Evolutionary conservation across 495 filamentous ascomycete genomes (phyloP), one percentile per base, ranked within the genome.

Genomic region (Aspergillus bertholletiae): DNA sequence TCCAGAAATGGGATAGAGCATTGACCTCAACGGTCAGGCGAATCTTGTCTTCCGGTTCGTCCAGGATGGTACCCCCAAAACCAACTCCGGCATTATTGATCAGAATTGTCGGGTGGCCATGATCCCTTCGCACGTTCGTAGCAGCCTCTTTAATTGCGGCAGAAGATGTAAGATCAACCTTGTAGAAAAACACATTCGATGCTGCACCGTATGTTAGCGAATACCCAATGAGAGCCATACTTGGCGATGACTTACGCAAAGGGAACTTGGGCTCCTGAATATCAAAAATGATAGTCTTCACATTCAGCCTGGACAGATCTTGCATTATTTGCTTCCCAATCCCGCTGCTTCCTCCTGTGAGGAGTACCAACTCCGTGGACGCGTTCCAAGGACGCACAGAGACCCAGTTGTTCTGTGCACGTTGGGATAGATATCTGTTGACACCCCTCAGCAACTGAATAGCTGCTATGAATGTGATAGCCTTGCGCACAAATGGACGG

Each of bases 31-130:
- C 84, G 43, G 79, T 76, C 28, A 69, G 71, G 7, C 73, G 64
- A 30, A 86, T 75, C 20, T 71, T 58, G 22, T 64, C 62, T 54
- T 79, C 74, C 7, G 76, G 51, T 30, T 74, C 69, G 0, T 78
- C 67, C 5, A 85, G 71, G 39, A 85, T 79, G 5, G 69, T 64
- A 15, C 68, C 66, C 13, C 74, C 68, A 28, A 69, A 64, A 26
- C 70, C 74, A 23, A 85, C 71, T 28, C 82, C 82, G 12, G 84
- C 83, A 51, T 87, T 87, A 73, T 86, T 86, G 59, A 86, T 64
- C 40, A 85, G 67, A 9, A 87, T 76, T 0, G 75, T 77, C 8
- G 81, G 76, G 34, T 77, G 64, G 53, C 82, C 75, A 28, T 76
- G 70, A 3, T 72, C 63, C 6, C 57, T 59, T 40, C 77, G 75